phyloP scores from a whole-genome alignment of 1,284 basidiomycete genomes.

The Leccinum pachyderme region DNA sequence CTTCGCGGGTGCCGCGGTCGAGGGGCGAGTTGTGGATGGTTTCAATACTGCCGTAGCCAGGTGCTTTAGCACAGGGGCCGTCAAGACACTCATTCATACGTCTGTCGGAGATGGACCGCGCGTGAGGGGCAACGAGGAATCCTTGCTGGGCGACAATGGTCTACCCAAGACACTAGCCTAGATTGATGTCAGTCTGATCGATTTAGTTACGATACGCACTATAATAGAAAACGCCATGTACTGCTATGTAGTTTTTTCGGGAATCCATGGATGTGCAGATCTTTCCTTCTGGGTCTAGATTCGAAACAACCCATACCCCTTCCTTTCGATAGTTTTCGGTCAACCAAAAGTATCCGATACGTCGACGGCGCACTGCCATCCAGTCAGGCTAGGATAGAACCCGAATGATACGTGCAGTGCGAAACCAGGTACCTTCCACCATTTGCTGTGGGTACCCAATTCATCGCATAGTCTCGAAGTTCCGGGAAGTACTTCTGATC shows the following conservation, averaged over 20 bases:
- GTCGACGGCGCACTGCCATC: not conserved
- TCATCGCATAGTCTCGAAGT: too few species aligned
- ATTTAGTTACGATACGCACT: not conserved
- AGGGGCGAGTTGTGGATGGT: conserved; percentile 54
- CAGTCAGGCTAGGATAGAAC: too few species aligned
- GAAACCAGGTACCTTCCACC: too few species aligned
- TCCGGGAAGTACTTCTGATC: too few species aligned
- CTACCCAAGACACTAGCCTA: conserved; percentile 45
- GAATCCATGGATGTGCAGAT: not conserved
- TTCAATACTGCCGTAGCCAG: conserved; percentile 81
- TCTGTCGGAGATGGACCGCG: conserved; percentile 89
- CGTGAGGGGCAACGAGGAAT: conserved; percentile 50
- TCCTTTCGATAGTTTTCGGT: not conserved
- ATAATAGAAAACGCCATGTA: not conserved
- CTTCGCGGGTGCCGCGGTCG: conserved; percentile 45
- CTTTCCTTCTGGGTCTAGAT: not conserved
- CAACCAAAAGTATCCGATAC: not conserved
- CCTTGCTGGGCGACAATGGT: conserved; percentile 56
- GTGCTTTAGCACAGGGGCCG: conserved; percentile 70
- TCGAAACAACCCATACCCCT: not conserved
- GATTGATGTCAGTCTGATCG: not conserved
- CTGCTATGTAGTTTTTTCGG: not conserved
- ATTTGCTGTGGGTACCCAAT: too few species aligned
- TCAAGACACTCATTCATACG: conserved; percentile 90
- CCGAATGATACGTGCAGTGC: too few species aligned